A percentile compares a stretch with the other conserved stretches of the same genome.
Evolutionary conservation across 2,329 filamentous ascomycete genomes (phyloP).

Genomic region (Diaporthe citriasiana): DNA sequence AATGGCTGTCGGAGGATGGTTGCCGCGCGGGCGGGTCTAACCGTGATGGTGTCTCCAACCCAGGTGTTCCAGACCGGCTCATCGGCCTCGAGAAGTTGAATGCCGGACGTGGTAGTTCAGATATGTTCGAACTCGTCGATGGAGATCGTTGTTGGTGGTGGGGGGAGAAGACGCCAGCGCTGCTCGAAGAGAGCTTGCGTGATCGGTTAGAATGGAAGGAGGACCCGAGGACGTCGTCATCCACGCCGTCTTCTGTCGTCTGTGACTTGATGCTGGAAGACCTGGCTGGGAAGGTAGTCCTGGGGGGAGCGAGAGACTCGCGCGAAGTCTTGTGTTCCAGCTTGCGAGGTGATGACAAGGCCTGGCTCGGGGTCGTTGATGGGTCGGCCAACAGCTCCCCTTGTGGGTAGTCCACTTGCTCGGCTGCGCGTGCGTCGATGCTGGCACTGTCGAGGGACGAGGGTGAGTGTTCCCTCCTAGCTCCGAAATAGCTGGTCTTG

Average conservation of each 20-base stretch:
- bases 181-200: constrained; percentile 85
- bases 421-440: constrained; percentile 40
- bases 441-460: constrained; percentile 60
- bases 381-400: constrained; percentile 53
- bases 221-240: constrained; percentile 75
- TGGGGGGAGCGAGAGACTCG: constrained; percentile 55
- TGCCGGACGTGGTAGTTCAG: constrained; percentile 77
- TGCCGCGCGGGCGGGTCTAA: constrained; percentile 73
- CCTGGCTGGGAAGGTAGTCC: constrained; percentile 60
- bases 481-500: constrained; percentile 63
- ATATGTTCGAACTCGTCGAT: constrained; percentile 86
- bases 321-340: constrained; percentile 59
- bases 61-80: constrained; percentile 77
- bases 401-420: constrained; percentile 44
- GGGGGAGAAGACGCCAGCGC: constrained; percentile 67
- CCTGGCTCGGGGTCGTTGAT: constrained; percentile 52
- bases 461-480: constrained; percentile 71
- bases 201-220: constrained; percentile 74
- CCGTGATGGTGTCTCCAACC: constrained; percentile 39
- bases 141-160: constrained; percentile 78
- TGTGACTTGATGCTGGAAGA: constrained; percentile 74
- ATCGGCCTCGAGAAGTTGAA: constrained; percentile 96
- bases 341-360: constrained; percentile 61
- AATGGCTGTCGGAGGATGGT: constrained; percentile 76
- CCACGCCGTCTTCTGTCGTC: constrained; percentile 72